phyloP scores from a whole-genome alignment of 208 protist species.

The Crithidia bombi region DNA sequence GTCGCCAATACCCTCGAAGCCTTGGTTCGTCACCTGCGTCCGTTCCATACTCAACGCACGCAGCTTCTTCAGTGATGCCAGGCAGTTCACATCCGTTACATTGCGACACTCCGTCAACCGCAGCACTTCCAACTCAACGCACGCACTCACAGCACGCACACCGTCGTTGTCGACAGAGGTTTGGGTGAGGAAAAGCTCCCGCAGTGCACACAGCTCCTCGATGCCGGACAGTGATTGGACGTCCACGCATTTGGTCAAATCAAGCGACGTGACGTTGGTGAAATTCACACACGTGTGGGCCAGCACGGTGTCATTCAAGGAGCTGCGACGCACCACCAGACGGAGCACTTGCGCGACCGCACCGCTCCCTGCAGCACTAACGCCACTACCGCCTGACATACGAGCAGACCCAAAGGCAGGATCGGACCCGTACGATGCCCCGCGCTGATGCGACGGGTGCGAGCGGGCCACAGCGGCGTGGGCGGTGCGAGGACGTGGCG shows the following conservation, averaged over 20 bases:
- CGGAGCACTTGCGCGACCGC: conserved; percentile 5
- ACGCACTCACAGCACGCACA: conserved; percentile 42
- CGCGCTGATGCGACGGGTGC: conserved; percentile 3
- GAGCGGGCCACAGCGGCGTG: background rate
- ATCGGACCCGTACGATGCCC: conserved; percentile 1
- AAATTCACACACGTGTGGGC: conserved; percentile 22
- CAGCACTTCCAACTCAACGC: conserved; percentile 47
- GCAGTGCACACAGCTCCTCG: conserved; percentile 29
- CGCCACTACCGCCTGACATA: background rate
- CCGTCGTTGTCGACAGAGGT: conserved; percentile 53
- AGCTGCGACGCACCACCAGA: conserved; percentile 28
- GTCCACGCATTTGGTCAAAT: conserved; percentile 54
- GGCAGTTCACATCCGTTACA: conserved; percentile 58
- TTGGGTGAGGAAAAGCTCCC: conserved; percentile 34
- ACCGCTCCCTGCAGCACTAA: no score
- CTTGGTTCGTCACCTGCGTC: conserved; percentile 60
- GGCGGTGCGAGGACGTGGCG: conserved; percentile 21
- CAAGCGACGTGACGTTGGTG: conserved; percentile 34
- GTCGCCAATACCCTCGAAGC: conserved; percentile 51
- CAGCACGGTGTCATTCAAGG: conserved; percentile 22
- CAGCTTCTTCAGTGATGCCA: conserved; percentile 44
- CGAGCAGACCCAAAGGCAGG: no score
- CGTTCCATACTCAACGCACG: conserved; percentile 57
- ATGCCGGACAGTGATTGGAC: conserved; percentile 47
- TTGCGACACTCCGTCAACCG: conserved; percentile 52